Base-by-base conservation (phyloP, 495 filamentous ascomycete genomes). In the Aspergillus haitiensis region DNA sequence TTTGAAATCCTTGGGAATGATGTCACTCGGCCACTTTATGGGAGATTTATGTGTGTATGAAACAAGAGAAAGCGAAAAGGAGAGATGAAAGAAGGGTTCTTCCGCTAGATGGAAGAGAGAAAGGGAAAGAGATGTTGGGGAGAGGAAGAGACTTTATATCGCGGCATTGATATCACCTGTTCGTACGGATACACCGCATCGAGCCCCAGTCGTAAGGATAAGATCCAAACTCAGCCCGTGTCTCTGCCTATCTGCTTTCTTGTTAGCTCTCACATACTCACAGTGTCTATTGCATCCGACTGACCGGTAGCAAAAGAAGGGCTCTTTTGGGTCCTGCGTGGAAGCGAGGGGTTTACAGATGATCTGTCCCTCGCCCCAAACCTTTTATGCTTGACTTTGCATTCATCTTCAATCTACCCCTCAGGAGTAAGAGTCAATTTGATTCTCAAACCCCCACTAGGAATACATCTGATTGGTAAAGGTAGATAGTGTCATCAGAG, bases 261-360 rank as follows among this genome's bases (percentile, higher is more conserved):
- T 49, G 53, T 58, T 62, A 55, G 18, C 27, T 55, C 35, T 52
- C 48, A 9, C 48, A 16, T 18, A n/a, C 51, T 49, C 54, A 42
- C 47, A 49, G 18, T 7, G 9, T 33, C 48, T 27, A 27, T 10
- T 32, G 32, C 48, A 51, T 51, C 27, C 53, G 52, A 52, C 48
- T 64, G 61, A 64, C 57, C 56, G 57, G 56, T 60, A 56, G 52
- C 45, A 64, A 37, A 50, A 56, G 52, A 42, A 32, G 5, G 46
- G 48, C 50, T 39, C 56, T 52, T 39, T 65, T 49, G 51, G 50
- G 49, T 58, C 49, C 57, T 56, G 57, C 52, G 39, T 59, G 18
- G 42, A 67, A 57, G 65, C 65, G 62, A 67, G 65, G 65, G 61
- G 65, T 37, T 46, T n/a, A 35, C 55, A 68, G 58, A 47, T 65